phyloP scores from a whole-genome alignment of 2,329 filamentous ascomycete genomes.

The Pseudocercospora eumusae region DNA sequence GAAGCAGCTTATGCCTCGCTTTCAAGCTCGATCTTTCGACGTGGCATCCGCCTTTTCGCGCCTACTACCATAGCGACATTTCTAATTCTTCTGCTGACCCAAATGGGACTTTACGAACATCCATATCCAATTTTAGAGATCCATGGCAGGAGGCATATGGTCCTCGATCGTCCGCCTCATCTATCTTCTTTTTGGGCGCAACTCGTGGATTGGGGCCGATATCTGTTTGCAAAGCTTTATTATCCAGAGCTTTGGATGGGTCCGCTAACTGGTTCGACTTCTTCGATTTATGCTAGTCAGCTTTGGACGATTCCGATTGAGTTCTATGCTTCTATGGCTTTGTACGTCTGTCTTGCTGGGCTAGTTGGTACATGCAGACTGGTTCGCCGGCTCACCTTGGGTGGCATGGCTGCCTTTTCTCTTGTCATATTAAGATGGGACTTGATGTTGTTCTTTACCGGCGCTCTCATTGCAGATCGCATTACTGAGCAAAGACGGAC shows the following conservation, averaged over 20 bases:
- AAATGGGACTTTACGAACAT: background rate
- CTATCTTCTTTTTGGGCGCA: constrained; percentile 4
- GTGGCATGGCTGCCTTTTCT: background rate
- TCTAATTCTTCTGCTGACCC: background rate
- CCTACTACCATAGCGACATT: constrained; percentile 9
- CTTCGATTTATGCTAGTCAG: constrained; percentile 7
- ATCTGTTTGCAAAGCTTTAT: background rate
- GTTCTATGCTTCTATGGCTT: constrained; percentile 10
- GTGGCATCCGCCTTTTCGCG: constrained; percentile 4
- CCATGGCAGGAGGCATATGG: constrained; percentile 5
- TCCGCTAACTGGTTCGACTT: background rate
- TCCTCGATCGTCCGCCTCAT: background rate
- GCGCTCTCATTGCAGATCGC: background rate
- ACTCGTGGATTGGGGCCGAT: background rate
- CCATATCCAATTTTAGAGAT: background rate
- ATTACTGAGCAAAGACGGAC: background rate
- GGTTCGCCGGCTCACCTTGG: background rate
- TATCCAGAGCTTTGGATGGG: constrained; percentile 3
- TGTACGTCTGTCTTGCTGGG: constrained; percentile 2
- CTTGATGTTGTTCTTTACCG: background rate
- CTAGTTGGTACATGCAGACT: background rate
- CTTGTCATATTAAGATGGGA: background rate
- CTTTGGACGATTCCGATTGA: constrained; percentile 16
- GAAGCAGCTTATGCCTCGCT: background rate
- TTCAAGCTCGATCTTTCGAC: constrained; percentile 8